Evolutionary conservation across 306 rosid genomes (phyloP).

Genomic region (Castanopsis chinensis): DNA sequence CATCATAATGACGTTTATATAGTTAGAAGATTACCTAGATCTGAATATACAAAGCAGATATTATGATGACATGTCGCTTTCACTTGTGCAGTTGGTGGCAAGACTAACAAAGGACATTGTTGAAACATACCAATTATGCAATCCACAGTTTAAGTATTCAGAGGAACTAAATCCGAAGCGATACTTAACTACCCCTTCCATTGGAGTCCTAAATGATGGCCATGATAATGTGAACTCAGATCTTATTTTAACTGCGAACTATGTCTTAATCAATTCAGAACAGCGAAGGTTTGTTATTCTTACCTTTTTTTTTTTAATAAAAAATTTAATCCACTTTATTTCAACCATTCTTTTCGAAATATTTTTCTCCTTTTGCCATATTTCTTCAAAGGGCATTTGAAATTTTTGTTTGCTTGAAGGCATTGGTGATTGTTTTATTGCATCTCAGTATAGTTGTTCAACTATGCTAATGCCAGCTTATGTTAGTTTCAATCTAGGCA

Average conservation of each 20-base stretch:
- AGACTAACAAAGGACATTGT: conserved; percentile 88
- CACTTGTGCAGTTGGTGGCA: conserved; percentile 72
- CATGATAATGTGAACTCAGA: conserved; percentile 86
- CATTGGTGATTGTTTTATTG: background rate
- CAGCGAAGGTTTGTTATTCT: conserved; percentile 65
- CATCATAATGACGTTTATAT: background rate
- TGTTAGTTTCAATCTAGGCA: background rate
- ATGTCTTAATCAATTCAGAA: conserved; percentile 65
- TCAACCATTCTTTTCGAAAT: background rate
- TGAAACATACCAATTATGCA: conserved; percentile 87
- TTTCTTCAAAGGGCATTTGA: background rate
- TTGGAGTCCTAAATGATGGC: conserved; percentile 95
- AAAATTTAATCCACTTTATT: background rate
- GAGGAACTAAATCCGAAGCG: conserved; percentile 91
- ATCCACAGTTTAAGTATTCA: conserved; percentile 88
- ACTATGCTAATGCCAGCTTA: background rate
- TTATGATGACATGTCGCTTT: conserved; percentile 33
- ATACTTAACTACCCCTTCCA: conserved; percentile 88
- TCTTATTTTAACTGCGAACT: conserved; percentile 86
- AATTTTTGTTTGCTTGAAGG: background rate
- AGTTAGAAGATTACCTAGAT: background rate
- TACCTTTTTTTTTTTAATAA: background rate
- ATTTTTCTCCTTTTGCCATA: background rate
- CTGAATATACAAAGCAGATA: conserved; percentile 14
- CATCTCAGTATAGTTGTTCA: background rate